Percentiles rank a stretch among this genome's conserved stretches.
phyloP scores from a whole-genome alignment of 2,329 filamentous ascomycete genomes.

The Epichloe typhina region DNA sequence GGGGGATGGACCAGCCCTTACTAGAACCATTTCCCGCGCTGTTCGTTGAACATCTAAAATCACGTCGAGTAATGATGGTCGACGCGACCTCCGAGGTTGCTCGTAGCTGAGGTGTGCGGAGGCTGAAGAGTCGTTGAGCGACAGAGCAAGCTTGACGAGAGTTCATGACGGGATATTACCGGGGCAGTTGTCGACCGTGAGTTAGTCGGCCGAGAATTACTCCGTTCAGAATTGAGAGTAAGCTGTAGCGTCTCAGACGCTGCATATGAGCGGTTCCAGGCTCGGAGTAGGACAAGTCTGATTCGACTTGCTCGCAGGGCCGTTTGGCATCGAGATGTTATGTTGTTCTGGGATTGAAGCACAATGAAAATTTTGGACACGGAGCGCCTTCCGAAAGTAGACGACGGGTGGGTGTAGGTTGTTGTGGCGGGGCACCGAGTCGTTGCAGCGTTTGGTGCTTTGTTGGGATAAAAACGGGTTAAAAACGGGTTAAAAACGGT shows the following conservation, averaged over 20 bases:
- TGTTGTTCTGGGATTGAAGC: not conserved
- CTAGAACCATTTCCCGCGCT: not conserved
- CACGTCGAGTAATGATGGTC: not conserved
- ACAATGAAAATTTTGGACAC: not conserved
- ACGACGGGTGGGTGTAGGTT: not conserved
- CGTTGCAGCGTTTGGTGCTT: too few relatives aligned
- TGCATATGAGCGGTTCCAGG: not conserved
- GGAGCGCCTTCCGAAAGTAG: not conserved
- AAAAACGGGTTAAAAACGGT: not conserved
- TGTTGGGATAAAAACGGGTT: not conserved
- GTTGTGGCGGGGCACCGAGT: not conserved
- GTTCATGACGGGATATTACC: constrained; percentile 6
- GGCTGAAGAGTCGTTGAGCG: constrained; percentile 6
- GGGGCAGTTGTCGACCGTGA: not conserved
- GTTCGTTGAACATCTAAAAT: not conserved
- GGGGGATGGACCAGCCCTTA: not conserved
- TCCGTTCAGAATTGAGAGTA: not conserved
- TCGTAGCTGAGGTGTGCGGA: not conserved
- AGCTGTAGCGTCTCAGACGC: not conserved
- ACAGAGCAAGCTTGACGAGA: constrained; percentile 5
- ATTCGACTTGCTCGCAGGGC: not conserved
- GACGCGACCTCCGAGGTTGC: not conserved
- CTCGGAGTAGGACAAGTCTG: not conserved
- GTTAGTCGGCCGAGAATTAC: not conserved
- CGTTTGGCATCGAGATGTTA: not conserved